Conservation (phyloP, 176 grass and related monocot species). For the Chloris gayana region DNA sequence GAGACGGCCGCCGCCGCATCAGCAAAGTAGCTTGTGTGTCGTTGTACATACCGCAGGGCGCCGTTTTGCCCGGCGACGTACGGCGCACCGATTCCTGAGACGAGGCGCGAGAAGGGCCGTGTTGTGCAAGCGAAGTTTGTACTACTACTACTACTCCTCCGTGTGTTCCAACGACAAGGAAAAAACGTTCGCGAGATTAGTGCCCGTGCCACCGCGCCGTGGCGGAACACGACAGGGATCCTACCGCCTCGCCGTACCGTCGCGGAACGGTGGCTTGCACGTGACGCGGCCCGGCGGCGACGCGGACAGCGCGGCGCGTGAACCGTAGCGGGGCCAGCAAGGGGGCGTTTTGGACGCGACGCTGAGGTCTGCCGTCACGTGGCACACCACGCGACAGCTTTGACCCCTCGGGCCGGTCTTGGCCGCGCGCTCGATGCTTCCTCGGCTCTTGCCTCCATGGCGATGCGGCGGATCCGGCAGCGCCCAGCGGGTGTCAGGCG, state of each 20-base stretch:
- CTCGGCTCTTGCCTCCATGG: not conserved
- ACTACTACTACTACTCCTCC: not conserved
- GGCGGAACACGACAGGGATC: not conserved
- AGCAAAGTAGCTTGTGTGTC: not conserved
- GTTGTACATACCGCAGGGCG: conserved; percentile 14
- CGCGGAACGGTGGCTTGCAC: not conserved
- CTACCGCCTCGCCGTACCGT: not conserved
- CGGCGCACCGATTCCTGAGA: not conserved
- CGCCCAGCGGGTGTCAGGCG: not conserved
- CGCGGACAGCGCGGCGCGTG: conserved; percentile 8
- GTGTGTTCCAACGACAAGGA: not conserved
- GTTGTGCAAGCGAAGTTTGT: conserved; percentile 44
- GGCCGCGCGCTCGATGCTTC: conserved; percentile 17
- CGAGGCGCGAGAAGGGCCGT: not conserved
- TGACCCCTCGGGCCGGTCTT: not conserved
- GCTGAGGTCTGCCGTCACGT: conserved; percentile 3
- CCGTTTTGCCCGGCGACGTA: not conserved
- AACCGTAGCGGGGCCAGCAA: conserved; percentile 20
- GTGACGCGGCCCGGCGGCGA: conserved; percentile 1
- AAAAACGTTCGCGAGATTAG: not conserved
- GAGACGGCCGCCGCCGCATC: conserved; percentile 40
- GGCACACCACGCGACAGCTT: not conserved
- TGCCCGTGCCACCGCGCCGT: not conserved
- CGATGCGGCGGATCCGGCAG: conserved; percentile 33
- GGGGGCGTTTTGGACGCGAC: conserved; percentile 30